phyloP scores from a whole-genome alignment of 257 asterid genomes.

The Fraxinus anomala region DNA sequence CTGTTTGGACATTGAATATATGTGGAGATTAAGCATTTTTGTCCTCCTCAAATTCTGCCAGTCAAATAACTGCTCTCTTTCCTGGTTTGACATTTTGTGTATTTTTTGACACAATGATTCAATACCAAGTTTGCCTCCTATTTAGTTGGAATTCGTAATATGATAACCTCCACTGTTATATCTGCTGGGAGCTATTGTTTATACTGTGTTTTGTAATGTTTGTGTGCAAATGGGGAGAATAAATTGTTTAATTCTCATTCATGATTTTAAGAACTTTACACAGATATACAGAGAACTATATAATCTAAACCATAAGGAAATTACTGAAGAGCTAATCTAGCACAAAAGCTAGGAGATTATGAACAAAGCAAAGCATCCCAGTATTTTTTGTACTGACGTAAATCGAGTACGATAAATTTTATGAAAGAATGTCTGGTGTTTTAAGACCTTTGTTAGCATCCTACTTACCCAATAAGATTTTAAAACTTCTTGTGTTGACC shows the following conservation, averaged over 20 bases:
- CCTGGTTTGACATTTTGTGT: not conserved
- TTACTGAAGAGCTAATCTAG: not conserved
- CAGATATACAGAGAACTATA: not conserved
- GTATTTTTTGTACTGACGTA: no score
- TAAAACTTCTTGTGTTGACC: no score
- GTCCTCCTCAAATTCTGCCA: not conserved
- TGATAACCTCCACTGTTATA: no score
- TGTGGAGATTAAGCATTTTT: not conserved
- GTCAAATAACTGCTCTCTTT: not conserved
- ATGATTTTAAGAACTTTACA: not conserved
- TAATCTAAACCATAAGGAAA: not conserved
- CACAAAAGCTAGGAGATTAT: not conserved
- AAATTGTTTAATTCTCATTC: not conserved
- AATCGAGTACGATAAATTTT: no score
- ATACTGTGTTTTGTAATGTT: not conserved
- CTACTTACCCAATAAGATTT: no score
- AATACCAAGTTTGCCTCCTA: constrained; percentile 4
- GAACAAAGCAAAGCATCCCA: no score
- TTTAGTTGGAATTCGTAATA: not conserved
- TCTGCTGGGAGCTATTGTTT: not conserved
- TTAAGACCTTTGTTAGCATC: no score
- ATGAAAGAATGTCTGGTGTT: no score
- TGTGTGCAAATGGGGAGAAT: no score
- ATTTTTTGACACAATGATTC: not conserved
- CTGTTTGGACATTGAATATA: not conserved